Evolutionary conservation across 31 red algal species (phyloP).

Genomic region (Asparagopsis taxiformis): DNA sequence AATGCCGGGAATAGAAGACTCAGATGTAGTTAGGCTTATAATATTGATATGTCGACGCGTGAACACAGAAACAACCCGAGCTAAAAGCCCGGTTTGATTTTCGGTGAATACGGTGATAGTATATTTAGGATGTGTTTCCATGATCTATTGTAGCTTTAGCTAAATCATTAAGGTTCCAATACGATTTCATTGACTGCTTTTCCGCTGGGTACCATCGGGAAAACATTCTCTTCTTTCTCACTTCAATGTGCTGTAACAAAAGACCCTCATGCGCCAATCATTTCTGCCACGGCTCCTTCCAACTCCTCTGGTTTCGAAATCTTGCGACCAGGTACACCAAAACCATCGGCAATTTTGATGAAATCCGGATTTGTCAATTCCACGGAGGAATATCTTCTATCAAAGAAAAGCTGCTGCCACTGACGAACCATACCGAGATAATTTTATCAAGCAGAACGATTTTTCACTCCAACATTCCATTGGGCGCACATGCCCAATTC

Average conservation of each 20-base stretch:
- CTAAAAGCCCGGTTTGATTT: constrained; percentile 6
- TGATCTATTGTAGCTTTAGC: neutral
- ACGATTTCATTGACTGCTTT: neutral
- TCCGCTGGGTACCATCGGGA: neutral
- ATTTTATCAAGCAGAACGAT: neutral
- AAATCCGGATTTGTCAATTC: constrained; percentile 9
- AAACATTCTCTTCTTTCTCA: neutral
- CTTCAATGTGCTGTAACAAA: neutral
- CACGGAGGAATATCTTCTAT: constrained; percentile 1
- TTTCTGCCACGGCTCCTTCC: neutral
- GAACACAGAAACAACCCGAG: constrained; percentile 3
- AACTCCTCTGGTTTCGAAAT: constrained; percentile 1
- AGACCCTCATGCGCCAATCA: neutral
- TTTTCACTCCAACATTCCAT: constrained; percentile 10
- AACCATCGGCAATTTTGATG: constrained; percentile 2
- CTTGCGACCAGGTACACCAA: neutral
- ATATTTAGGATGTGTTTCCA: neutral
- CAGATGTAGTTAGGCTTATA: neutral
- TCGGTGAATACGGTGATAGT: constrained; percentile 8
- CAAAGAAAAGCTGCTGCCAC: constrained; percentile 26
- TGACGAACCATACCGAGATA: constrained; percentile 31
- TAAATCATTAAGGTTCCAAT: neutral
- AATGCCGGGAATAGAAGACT: neutral
- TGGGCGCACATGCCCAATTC: constrained; percentile 4
- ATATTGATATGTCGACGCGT: constrained; percentile 9